Conservation (phyloP, 495 filamentous ascomycete species). For the Penicillium canariense region DNA sequence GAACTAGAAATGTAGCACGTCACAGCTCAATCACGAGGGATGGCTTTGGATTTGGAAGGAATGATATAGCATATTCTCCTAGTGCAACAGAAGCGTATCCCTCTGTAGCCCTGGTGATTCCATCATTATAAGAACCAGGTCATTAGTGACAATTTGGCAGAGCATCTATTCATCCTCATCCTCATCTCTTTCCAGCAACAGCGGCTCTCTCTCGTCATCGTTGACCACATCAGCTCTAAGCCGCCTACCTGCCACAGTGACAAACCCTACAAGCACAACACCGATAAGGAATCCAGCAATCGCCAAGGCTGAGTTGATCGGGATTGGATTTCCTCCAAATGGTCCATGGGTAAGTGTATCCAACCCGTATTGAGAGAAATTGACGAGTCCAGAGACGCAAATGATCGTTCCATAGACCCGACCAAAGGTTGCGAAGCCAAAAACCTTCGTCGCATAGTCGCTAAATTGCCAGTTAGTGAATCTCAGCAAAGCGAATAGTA, state of each 20-base stretch:
- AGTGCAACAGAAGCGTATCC: too few relatives aligned
- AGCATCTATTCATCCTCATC: not conserved
- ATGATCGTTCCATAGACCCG: conserved; percentile 92
- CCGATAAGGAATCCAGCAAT: conserved; percentile 61
- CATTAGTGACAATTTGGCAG: too few relatives aligned
- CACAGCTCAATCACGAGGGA: too few relatives aligned
- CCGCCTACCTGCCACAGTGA: conserved; percentile 37
- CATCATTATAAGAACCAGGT: too few relatives aligned
- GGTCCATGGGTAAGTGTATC: conserved; percentile 75
- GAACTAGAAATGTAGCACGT: too few relatives aligned
- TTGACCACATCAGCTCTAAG: conserved; percentile 13
- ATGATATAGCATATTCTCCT: too few relatives aligned
- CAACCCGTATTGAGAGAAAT: conserved; percentile 78
- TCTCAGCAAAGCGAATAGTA: not conserved
- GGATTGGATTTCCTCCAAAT: conserved; percentile 70
- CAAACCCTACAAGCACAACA: conserved; percentile 55
- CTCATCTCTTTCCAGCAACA: conserved; percentile 35
- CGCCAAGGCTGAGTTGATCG: conserved; percentile 72
- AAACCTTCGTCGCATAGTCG: conserved; percentile 92
- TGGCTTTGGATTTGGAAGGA: too few relatives aligned
- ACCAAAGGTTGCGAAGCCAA: conserved; percentile 90
- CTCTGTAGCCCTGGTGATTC: too few relatives aligned
- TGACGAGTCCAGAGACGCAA: conserved; percentile 79
- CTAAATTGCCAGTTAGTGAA: conserved; percentile 33
- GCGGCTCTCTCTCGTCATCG: conserved; percentile 32